Evolutionary conservation across 2,329 filamentous ascomycete species (phyloP).

Genomic region (Calonectria honghensis): DNA sequence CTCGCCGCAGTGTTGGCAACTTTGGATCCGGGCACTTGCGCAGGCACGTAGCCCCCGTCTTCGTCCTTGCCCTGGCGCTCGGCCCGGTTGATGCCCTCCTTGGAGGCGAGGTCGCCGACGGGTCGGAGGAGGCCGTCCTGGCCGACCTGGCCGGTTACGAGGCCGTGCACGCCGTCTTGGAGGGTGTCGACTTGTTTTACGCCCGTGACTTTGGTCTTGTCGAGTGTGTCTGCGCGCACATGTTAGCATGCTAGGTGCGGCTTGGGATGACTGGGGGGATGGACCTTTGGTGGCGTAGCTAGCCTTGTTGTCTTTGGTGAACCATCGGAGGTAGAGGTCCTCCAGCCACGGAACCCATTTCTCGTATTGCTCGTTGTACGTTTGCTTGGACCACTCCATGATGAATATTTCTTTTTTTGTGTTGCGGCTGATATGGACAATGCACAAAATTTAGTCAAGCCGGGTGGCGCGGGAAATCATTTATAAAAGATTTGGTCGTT

Average conservation of each 20-base stretch:
- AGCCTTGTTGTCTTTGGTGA: slow-evolving; percentile 86
- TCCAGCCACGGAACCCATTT: slow-evolving; percentile 86
- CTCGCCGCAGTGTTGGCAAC: slow-evolving; percentile 54
- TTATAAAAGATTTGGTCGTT: slow-evolving; percentile 1
- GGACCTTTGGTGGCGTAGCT: slow-evolving; percentile 82
- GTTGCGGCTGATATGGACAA: not conserved
- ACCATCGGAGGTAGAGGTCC: slow-evolving; percentile 82
- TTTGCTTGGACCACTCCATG: slow-evolving; percentile 76
- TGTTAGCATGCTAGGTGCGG: slow-evolving; percentile 28
- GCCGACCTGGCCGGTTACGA: slow-evolving; percentile 78
- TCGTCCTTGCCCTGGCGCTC: slow-evolving; percentile 80
- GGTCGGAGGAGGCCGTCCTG: slow-evolving; percentile 80
- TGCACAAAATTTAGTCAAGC: not conserved
- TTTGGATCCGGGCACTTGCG: slow-evolving; percentile 56
- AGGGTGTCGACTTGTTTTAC: slow-evolving; percentile 79
- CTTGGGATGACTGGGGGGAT: slow-evolving; percentile 22
- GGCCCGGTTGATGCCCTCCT: slow-evolving; percentile 79
- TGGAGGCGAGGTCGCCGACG: slow-evolving; percentile 76
- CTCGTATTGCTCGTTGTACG: slow-evolving; percentile 84
- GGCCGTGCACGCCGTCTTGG: slow-evolving; percentile 79
- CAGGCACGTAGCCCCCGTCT: slow-evolving; percentile 68
- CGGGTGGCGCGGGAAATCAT: not conserved
- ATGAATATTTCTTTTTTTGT: slow-evolving; percentile 4
- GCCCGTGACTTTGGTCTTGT: slow-evolving; percentile 82
- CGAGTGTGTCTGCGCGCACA: slow-evolving; percentile 73